These are phyloP conservation scores for Pythium myriotylum DNA, from an alignment of 352 stramenopile genomes.

Conservation along the genomic window DNA sequence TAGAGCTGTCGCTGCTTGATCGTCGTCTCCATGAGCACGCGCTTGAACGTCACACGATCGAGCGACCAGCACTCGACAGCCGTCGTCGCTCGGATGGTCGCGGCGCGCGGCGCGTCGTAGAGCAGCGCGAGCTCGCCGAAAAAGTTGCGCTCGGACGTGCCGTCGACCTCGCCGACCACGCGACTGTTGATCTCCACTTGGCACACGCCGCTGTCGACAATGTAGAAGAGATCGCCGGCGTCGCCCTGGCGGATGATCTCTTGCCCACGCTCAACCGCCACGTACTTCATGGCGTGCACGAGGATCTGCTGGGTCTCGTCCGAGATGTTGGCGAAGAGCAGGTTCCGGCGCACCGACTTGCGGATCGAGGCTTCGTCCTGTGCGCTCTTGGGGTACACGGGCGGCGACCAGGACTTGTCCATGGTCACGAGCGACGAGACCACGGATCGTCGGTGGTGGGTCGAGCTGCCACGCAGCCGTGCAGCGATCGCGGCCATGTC, in stretches of 20 bases:
- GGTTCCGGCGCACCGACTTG: slow-evolving; percentile 56
- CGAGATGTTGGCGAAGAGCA: slow-evolving; percentile 69
- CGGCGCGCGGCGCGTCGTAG: slow-evolving; percentile 89
- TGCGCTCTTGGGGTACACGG: slow-evolving; percentile 51
- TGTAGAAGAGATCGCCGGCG: slow-evolving; percentile 89
- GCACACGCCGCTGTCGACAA: slow-evolving; percentile 88
- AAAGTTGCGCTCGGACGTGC: slow-evolving; percentile 60
- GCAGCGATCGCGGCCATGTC: slow-evolving; percentile 46
- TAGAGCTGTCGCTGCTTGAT: slow-evolving; percentile 67
- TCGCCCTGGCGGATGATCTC: slow-evolving; percentile 79
- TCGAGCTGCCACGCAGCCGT: slow-evolving; percentile 40
- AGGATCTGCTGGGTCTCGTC: slow-evolving; percentile 69
- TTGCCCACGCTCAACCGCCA: slow-evolving; percentile 39
- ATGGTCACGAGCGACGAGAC: slow-evolving; percentile 58
- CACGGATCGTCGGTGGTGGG: slow-evolving; percentile 49
- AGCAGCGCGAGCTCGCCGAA: slow-evolving; percentile 95
- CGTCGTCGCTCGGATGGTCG: slow-evolving; percentile 74
- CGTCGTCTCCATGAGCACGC: slow-evolving; percentile 67
- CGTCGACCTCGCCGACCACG: slow-evolving; percentile 58
- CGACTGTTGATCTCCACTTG: slow-evolving; percentile 63
- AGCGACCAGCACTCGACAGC: slow-evolving; percentile 88
- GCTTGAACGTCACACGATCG: slow-evolving; percentile 76
- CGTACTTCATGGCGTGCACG: slow-evolving; percentile 75
- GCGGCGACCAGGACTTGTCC: slow-evolving; percentile 56
- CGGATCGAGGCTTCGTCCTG: slow-evolving; percentile 59